phyloP scores from a whole-genome alignment of 352 stramenopile genomes.

The Globisporangium nodosum region DNA sequence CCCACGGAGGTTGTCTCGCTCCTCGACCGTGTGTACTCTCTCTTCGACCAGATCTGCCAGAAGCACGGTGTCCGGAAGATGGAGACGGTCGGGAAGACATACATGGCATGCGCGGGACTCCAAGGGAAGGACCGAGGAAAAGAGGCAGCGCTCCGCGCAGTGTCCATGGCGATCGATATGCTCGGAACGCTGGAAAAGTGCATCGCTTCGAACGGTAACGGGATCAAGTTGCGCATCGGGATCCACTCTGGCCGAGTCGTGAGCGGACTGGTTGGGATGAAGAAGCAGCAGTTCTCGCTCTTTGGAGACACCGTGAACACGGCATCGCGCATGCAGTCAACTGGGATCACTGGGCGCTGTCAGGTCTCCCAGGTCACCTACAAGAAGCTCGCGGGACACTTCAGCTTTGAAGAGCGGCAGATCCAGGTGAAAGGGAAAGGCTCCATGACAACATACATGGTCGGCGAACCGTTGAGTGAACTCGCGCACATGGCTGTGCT shows the following conservation, averaged over 20 bases:
- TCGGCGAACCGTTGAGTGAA: conserved; percentile 65
- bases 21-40: conserved; percentile 89
- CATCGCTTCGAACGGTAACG: conserved; percentile 69
- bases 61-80: conserved; percentile 92
- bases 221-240: conserved; percentile 87
- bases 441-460: conserved; percentile 76
- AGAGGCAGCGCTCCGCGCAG: conserved; percentile 67
- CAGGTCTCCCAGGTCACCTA: conserved; percentile 82
- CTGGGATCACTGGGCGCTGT: conserved; percentile 67
- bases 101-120: conserved; percentile 83
- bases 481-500: conserved; percentile 48
- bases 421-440: conserved; percentile 88
- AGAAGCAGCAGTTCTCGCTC: conserved; percentile 91
- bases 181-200: conserved; percentile 59
- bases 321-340: conserved; percentile 86
- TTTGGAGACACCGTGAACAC: conserved; percentile 94
- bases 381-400: conserved; percentile 72
- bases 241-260: conserved; percentile 89
- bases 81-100: conserved; percentile 91
- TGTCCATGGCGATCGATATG: conserved; percentile 80
- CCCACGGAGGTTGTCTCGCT: conserved; percentile 78
- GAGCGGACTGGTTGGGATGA: conserved; percentile 84
- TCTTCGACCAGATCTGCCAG: conserved; percentile 88
- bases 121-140: conserved; percentile 76
- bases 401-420: conserved; percentile 71